phyloP scores from a whole-genome alignment of 78 protist species.

The Dictyostelium capitatum region DNA sequence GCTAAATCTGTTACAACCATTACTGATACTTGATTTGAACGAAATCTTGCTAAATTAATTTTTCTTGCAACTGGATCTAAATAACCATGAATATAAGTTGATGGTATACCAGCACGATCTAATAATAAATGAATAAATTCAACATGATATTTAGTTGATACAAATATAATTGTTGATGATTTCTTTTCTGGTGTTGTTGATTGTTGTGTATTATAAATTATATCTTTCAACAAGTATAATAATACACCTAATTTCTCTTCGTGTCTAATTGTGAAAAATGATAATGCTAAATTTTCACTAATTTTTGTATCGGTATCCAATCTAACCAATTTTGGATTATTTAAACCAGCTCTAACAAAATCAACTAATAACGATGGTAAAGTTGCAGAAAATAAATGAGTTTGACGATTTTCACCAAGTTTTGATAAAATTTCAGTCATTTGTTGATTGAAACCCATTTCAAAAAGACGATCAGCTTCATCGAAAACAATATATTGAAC shows the following conservation, averaged over 20 bases:
- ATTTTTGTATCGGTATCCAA: slow-evolving; percentile 96
- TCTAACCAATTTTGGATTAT: slow-evolving; percentile 93
- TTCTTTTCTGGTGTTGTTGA: slow-evolving; percentile 7
- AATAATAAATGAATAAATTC: slow-evolving; percentile 83
- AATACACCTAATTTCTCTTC: slow-evolving; percentile 92
- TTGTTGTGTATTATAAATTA: slow-evolving; percentile 9
- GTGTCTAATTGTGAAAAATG: slow-evolving; percentile 76
- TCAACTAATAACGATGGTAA: slow-evolving; percentile 95
- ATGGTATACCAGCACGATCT: slow-evolving; percentile 9
- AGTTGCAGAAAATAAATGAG: slow-evolving; percentile 97
- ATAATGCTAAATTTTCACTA: slow-evolving; percentile 84
- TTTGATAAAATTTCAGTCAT: slow-evolving; percentile 87
- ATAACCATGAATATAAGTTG: slow-evolving; percentile 91
- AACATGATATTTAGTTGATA: slow-evolving; percentile 94
- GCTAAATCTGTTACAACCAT: slow-evolving; percentile 99
- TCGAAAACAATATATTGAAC: slow-evolving; percentile 96
- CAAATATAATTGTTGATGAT: slow-evolving; percentile 94
- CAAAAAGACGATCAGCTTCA: slow-evolving; percentile 99
- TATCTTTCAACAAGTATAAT: slow-evolving; percentile 83
- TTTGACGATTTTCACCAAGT: slow-evolving; percentile 92
- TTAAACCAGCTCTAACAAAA: slow-evolving; percentile 94
- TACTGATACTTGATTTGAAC: slow-evolving; percentile 47
- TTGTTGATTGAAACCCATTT: slow-evolving; percentile 97
- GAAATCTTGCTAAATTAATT: slow-evolving; percentile 91
- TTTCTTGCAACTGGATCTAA: slow-evolving; percentile 96